These are phyloP conservation scores for Lolium perenne DNA, from an alignment of 176 grass and related monocot genomes.

Conservation along the genomic window DNA sequence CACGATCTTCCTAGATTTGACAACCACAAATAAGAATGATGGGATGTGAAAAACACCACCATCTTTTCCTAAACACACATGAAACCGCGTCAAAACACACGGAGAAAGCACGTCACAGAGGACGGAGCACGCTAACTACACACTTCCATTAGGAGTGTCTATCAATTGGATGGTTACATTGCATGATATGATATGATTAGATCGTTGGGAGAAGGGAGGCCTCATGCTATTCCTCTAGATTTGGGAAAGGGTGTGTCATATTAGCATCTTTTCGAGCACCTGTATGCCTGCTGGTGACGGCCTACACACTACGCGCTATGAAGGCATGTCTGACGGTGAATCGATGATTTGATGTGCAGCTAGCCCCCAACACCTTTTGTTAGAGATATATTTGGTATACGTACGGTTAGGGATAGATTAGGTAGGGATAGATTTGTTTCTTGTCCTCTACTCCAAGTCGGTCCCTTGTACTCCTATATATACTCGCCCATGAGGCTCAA, in stretches of 20 bases:
- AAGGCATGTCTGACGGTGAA: conserved; percentile 29
- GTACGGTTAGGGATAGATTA: no score
- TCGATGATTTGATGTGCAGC: conserved; percentile 35
- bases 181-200: conserved; percentile 16
- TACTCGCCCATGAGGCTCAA: no score
- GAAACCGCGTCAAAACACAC: background rate
- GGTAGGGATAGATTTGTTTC: no score
- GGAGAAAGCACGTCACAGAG: background rate
- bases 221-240: background rate
- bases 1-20: background rate
- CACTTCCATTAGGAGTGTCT: background rate
- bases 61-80: conserved; percentile 12
- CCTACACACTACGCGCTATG: background rate
- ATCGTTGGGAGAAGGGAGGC: background rate
- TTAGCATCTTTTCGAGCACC: conserved; percentile 5
- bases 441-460: no score
- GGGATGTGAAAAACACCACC: background rate
- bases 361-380: no score
- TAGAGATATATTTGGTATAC: no score
- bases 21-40: background rate
- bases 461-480: no score
- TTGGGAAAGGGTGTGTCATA: background rate
- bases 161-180: conserved; percentile 3
- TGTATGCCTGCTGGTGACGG: conserved; percentile 39
- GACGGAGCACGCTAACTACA: background rate